These are phyloP conservation scores for Podosphaera aphanis DNA, from an alignment of 2,329 filamentous ascomycete genomes.

Conservation along the genomic window DNA sequence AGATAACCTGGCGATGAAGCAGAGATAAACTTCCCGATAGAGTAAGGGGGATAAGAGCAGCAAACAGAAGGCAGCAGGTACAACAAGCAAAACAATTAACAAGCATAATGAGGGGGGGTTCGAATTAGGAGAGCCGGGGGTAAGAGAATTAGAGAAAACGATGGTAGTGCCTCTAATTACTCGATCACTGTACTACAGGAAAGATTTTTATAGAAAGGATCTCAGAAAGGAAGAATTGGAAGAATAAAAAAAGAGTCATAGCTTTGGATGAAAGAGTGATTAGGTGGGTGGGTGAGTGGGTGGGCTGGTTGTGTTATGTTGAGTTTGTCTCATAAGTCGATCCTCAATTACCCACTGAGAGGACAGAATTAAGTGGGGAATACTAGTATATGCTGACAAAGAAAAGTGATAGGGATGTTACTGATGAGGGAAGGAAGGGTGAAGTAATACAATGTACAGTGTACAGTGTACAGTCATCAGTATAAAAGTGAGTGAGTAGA, in stretches of 20 bases:
- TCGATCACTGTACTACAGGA: background rate
- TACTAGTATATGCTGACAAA: background rate
- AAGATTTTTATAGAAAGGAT: background rate
- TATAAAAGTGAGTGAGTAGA: too few relatives aligned
- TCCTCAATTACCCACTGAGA: background rate
- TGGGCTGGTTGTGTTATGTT: too few relatives aligned
- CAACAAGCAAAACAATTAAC: background rate
- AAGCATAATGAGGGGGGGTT: background rate
- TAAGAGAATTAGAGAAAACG: background rate
- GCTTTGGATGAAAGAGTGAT: too few relatives aligned
- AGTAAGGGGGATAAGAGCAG: background rate
- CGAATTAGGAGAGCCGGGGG: too few relatives aligned
- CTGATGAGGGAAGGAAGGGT: background rate
- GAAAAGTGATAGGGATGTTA: background rate
- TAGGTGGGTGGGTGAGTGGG: too few relatives aligned
- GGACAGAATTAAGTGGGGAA: background rate
- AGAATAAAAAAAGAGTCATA: background rate
- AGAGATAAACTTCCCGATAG: too few relatives aligned
- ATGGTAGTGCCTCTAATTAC: background rate
- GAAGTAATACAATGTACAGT: background rate
- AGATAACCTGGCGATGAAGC: background rate
- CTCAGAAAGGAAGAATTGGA: background rate
- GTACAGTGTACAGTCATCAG: too few relatives aligned
- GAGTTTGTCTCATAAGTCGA: background rate
- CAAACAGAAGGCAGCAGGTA: background rate